These are phyloP conservation scores for Secale cereale DNA, from an alignment of 176 grass and related monocot genomes.

Conservation along the genomic window DNA sequence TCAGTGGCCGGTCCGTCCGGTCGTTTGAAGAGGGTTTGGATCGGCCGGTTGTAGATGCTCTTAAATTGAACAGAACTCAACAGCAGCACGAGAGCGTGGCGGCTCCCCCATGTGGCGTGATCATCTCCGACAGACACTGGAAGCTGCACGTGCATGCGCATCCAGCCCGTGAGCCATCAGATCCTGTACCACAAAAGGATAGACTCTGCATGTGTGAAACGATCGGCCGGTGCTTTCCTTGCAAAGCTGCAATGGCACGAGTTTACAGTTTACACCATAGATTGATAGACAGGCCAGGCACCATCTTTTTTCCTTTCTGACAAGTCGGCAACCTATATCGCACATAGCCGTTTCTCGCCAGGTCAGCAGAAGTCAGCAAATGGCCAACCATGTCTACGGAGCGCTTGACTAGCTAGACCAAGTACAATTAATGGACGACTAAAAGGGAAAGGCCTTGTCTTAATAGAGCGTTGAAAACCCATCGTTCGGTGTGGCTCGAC, in stretches of 20 bases:
- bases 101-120: background rate
- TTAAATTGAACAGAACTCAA: background rate
- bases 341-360: background rate
- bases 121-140: background rate
- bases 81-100: background rate
- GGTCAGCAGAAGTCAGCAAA: background rate
- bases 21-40: too few species aligned
- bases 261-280: background rate
- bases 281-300: background rate
- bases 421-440: background rate
- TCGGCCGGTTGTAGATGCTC: too few species aligned
- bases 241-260: background rate
- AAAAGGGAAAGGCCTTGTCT: background rate
- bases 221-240: background rate
- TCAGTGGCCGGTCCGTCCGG: too few species aligned
- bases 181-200: background rate
- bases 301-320: background rate
- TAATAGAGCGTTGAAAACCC: constrained; percentile 18
- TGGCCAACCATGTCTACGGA: background rate
- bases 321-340: background rate
- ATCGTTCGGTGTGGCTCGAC: background rate
- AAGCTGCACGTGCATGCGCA: background rate
- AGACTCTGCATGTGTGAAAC: background rate
- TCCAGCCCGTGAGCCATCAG: background rate
- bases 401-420: background rate